Conservation (phyloP, 78 protist genomes). For the Dictyostelium capitatum region DNA sequence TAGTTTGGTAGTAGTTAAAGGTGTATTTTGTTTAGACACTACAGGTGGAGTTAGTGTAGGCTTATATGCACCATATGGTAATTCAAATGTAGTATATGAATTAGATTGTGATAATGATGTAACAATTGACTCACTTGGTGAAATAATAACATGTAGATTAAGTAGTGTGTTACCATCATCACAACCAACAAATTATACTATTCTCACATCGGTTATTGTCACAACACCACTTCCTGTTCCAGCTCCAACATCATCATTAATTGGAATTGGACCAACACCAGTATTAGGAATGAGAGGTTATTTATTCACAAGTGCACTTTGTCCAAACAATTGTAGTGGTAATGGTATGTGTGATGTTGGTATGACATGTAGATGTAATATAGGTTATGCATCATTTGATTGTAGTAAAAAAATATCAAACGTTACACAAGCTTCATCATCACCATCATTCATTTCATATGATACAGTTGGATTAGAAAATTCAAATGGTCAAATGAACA, state of each 20-base stretch:
- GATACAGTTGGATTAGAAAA: not conserved
- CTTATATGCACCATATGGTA: not conserved
- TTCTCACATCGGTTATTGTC: not conserved
- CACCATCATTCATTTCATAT: not conserved
- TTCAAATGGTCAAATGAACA: not conserved
- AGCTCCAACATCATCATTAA: not conserved
- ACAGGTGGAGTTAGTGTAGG: not conserved
- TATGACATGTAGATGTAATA: not conserved
- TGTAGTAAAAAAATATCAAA: not conserved
- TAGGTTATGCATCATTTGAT: slow-evolving; percentile 18
- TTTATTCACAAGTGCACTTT: not conserved
- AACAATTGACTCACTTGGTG: not conserved
- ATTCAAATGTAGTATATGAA: not conserved
- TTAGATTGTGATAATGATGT: not conserved
- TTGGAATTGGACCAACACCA: not conserved
- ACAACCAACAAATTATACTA: not conserved
- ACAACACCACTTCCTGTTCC: slow-evolving; percentile 15
- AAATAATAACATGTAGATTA: slow-evolving; percentile 4
- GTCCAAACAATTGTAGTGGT: not conserved
- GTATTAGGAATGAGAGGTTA: not conserved
- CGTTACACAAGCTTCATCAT: not conserved
- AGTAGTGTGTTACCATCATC: too few species aligned
- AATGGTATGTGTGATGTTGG: slow-evolving; percentile 5
- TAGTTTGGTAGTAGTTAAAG: not conserved
- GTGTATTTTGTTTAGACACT: slow-evolving; percentile 17